Evolutionary conservation across 306 rosid species (phyloP).

Genomic region (Hippophae gyantsensis): DNA sequence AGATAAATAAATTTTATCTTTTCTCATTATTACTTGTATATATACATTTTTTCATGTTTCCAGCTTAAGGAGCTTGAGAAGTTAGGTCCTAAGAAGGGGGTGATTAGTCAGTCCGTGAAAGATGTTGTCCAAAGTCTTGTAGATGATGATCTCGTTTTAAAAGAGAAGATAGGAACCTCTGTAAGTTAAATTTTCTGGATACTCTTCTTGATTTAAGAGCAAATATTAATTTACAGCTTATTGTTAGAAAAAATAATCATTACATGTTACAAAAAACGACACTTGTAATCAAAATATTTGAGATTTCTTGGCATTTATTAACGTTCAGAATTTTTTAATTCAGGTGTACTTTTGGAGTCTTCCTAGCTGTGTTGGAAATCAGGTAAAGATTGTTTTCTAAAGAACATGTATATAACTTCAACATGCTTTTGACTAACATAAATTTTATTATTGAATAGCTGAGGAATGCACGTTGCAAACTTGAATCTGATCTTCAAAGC

Average conservation of each 20-base stretch:
- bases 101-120: slow-evolving; percentile 87
- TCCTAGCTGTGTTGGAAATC: slow-evolving; percentile 96
- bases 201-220: background rate
- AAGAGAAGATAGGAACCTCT: slow-evolving; percentile 95
- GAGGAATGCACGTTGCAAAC: slow-evolving; percentile 59
- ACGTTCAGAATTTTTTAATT: background rate
- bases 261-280: too few relatives aligned
- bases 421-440: background rate
- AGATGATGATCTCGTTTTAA: slow-evolving; percentile 90
- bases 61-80: slow-evolving; percentile 98
- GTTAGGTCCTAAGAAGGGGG: slow-evolving; percentile 82
- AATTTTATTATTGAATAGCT: slow-evolving; percentile 39
- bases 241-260: too few relatives aligned
- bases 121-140: slow-evolving; percentile 90
- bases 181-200: slow-evolving; percentile 35
- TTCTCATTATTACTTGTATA: too few relatives aligned
- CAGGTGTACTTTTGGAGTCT: slow-evolving; percentile 98
- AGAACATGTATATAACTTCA: background rate
- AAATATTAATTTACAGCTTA: too few relatives aligned
- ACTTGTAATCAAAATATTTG: too few relatives aligned
- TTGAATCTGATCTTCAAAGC: slow-evolving; percentile 67
- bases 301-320: background rate
- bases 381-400: slow-evolving; percentile 39
- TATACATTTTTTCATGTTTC: slow-evolving; percentile 11
- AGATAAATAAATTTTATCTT: too few relatives aligned